Evolutionary conservation across 805 yeast species (phyloP), one percentile per base, ranked within the genome.

Genomic region (Metschnikowia picachoensis): DNA sequence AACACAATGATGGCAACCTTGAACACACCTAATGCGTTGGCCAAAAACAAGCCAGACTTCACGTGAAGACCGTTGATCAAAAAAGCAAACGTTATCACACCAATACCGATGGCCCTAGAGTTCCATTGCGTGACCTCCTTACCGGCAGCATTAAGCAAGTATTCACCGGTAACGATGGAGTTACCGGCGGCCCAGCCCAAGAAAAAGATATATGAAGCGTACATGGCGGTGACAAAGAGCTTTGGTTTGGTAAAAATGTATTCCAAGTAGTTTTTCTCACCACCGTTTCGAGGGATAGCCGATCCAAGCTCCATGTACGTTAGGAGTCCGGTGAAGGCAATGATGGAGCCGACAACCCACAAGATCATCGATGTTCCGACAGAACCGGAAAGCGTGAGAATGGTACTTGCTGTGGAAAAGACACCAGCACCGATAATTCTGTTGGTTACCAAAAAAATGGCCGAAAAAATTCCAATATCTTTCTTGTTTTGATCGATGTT

Each of bases 181-280:
- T 86, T 85, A 63, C 91, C 87, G 10, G 94, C 82, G 17, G 95
- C 91, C 88, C 91, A 87, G 32, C 94, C 94, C 40, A 87, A 70
- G 57, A 85, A 76, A 58, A 87, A 81, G 14, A 82, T 81, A 59
- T 85, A 84, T 2, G 90, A 71, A 0, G 88, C 90, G 56, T 72
- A 72, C 74, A 69, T 70, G 48, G 73, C 75, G 66, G 53, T 82
- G 38, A 83, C 76, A 48, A 87, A 70, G 59, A 83, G 85, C 60
- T 70, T 76, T 35, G 95, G 95, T 55, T 77, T 80, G 41, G 72
- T 73, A 67, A 74, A 87, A 41, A 85, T 78, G 55, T 76, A 83
- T 61, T 87, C 94, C 56, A 87, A 67, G 61, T 87, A 87, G 58
- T 85, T 85, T 66, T 85, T 86, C 60, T 87, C 95, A 55, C 94